Evolutionary conservation across 495 filamentous ascomycete species (phyloP).

Genomic region (Patellaria atrata): DNA sequence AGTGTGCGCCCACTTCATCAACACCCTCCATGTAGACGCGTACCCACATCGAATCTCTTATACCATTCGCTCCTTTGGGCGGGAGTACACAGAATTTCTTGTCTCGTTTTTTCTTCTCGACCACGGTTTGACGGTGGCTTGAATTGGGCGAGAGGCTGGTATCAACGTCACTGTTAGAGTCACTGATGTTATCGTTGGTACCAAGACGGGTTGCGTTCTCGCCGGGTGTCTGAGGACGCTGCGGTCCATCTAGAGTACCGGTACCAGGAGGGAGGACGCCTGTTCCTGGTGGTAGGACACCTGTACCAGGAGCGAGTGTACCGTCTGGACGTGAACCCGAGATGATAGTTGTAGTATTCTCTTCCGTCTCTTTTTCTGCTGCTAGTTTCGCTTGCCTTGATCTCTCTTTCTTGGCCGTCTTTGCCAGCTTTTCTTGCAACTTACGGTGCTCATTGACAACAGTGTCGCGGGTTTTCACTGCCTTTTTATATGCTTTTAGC

Average conservation of each 20-base stretch:
- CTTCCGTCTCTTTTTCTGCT: constrained; percentile 1
- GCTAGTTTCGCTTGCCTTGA: constrained; percentile 9
- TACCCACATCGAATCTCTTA: constrained; percentile 54
- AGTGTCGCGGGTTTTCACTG: constrained; percentile 48
- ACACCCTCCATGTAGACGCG: constrained; percentile 65
- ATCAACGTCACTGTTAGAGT: too few species aligned
- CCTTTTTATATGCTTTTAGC: constrained; percentile 44
- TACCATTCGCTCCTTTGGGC: constrained; percentile 29
- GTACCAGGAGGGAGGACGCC: too few species aligned
- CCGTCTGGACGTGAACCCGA: constrained; percentile 5
- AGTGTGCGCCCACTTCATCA: constrained; percentile 77
- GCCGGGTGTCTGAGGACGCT: constrained; percentile 1
- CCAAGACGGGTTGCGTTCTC: too few species aligned
- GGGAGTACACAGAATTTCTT: constrained; percentile 71
- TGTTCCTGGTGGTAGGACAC: neutral
- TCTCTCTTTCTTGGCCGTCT: constrained; percentile 17
- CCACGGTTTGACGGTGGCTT: neutral
- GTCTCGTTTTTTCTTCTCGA: constrained; percentile 20
- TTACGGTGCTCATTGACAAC: constrained; percentile 45
- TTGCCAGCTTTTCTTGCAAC: constrained; percentile 32
- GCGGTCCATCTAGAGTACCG: constrained; percentile 4
- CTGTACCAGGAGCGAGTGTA: neutral
- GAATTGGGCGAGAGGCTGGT: neutral
- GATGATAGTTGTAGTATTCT: constrained; percentile 5
- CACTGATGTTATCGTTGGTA: too few species aligned